phyloP scores from a whole-genome alignment of 192 early-diverging fungal genomes.

The Linnemannia zychae region DNA sequence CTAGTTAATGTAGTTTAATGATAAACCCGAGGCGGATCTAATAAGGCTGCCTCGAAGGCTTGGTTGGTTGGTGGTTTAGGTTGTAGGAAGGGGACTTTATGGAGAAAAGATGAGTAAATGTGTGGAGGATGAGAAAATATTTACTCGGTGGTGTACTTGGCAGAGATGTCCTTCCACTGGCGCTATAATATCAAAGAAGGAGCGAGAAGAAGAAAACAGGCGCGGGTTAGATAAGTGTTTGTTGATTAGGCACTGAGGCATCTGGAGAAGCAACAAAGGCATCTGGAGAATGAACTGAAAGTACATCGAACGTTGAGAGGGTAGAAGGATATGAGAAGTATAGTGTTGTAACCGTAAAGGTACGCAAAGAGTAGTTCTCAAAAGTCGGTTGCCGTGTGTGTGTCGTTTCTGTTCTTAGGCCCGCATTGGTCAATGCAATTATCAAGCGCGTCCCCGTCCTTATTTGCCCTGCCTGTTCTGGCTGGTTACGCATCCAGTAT shows the following conservation, averaged over 20 bases:
- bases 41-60: not conserved
- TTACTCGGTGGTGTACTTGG: conserved; percentile 68
- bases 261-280: no score
- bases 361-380: no score
- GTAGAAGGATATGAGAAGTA: no score
- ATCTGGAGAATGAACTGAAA: no score
- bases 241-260: not conserved
- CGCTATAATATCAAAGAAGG: conserved; percentile 63
- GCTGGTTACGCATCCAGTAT: not conserved
- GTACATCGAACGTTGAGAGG: no score
- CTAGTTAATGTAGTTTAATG: not conserved
- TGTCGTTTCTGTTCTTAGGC: no score
- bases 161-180: conserved; percentile 88
- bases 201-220: not conserved
- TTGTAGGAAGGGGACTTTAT: conserved; percentile 3
- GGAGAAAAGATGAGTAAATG: not conserved
- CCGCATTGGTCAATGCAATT: not conserved
- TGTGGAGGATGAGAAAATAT: not conserved
- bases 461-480: not conserved
- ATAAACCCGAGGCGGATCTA: not conserved
- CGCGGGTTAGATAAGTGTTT: not conserved
- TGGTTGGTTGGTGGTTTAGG: not conserved
- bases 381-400: no score
- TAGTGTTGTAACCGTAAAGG: no score
- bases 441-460: no score